Base-by-base conservation (phyloP, 1,139 yeast genomes). In the Casaregolazyma lundiana region DNA sequence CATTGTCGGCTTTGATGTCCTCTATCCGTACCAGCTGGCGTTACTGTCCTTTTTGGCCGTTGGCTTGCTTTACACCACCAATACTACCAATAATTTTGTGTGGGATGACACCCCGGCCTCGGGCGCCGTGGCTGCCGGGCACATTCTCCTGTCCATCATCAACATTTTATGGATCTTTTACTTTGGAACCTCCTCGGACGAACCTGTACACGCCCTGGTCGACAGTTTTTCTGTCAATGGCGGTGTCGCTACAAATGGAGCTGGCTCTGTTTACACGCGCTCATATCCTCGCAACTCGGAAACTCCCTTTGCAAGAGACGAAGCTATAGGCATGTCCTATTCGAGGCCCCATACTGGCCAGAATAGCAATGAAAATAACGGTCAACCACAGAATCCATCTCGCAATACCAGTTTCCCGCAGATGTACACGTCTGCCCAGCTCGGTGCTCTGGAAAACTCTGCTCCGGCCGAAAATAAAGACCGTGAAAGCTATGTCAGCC, bases 101-200 rank as follows among this genome's bases (percentile, higher is more conserved):
- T 92, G 92, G 70, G 43, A 74, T 39, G 70, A 78, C 17, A 71
- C 73, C 16, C 75, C 85, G 9, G 69, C 84, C n/a, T 79, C 78
- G 35, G 85, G 86, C 46, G 94, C 96, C 34, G 90, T 95, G 16
- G 88, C 95, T 1, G 96, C 97, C 0, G 98, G 98, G 3, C 84
- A 86, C 57, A 85, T 92, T 52, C 70, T 92, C 48, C 70, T 88
- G 45, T 81, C 94, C 19, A 87, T 90, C 65, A 73, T 88, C 52
- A 87, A 90, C 63, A 56, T 68, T 24, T 47, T 73, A 29, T 92
- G 97, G 96, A 74, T 90, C 46, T 71, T 89, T 50, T 90, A 89
- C 67, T 86, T 84, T 63, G 97, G 75, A 32, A 67, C 75, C 2
- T 60, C 71, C 2, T 62, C 62, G 34, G 72, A 69, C 43, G 71